A percentile compares a stretch with the other conserved stretches of the same genome.
These are phyloP conservation scores for Clitoria ternatea DNA, from an alignment of 306 rosid genomes.

Conservation along the genomic window DNA sequence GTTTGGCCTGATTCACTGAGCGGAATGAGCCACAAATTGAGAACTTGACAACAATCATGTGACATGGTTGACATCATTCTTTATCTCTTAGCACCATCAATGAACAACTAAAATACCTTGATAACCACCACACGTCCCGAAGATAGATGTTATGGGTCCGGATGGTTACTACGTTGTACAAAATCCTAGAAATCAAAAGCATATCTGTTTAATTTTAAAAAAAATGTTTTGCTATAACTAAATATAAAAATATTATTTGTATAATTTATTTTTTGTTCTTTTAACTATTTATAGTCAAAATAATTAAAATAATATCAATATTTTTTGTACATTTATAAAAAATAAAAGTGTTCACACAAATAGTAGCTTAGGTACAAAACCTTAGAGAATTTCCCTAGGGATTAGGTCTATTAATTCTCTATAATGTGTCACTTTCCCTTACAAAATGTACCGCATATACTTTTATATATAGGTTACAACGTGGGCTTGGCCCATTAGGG, in stretches of 20 bases:
- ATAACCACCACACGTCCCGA: constrained; percentile 13
- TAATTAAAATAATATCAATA: background rate
- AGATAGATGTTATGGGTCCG: background rate
- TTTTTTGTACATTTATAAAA: too few relatives aligned
- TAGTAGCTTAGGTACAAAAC: too few relatives aligned
- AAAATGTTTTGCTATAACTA: background rate
- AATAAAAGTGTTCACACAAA: too few relatives aligned
- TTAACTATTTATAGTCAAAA: background rate
- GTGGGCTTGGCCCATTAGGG: too few relatives aligned
- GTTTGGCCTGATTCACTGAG: constrained; percentile 6
- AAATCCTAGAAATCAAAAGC: background rate
- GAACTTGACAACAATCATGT: constrained; percentile 35
- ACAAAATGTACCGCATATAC: too few relatives aligned
- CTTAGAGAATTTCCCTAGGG: too few relatives aligned
- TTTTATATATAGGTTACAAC: too few relatives aligned
- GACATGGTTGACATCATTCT: constrained; percentile 26
- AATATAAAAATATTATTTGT: background rate
- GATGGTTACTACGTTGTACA: background rate
- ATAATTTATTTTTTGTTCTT: background rate
- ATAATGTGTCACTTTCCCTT: too few relatives aligned
- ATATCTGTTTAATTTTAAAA: background rate
- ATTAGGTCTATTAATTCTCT: too few relatives aligned
- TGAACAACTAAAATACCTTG: constrained; percentile 13
- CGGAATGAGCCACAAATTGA: constrained; percentile 4
- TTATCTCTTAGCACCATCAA: constrained; percentile 18